Base-by-base conservation (phyloP, 768 basidiomycete genomes). In the Saitozyma sp. region DNA sequence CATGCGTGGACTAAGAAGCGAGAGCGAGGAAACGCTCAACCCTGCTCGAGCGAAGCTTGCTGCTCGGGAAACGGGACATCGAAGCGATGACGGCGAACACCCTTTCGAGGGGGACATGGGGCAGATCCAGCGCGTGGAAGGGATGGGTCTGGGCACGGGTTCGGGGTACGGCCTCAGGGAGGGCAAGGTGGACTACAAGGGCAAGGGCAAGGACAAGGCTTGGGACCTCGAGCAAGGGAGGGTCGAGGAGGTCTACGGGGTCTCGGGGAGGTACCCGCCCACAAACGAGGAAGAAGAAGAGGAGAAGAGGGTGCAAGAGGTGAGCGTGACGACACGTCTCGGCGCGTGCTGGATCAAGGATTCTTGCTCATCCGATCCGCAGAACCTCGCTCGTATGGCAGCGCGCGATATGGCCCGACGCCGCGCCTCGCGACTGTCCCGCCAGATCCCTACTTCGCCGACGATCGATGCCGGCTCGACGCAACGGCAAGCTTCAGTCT, bases 301-400 rank as follows among this genome's bases (percentile, higher is more conserved):
- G 45, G 74, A 71, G 54, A 48, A 63, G 16, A 49, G 64, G 11
- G 56, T 76, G 38, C 67, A 71, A 59, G 68, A 71, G 17, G 74
- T 73, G 39, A 69, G 71, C 63, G 16, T 13, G 16, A 14, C 50
- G 16, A 1, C 43, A 56, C 8, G 29, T 50, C 17, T 41, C 9
- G 43, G 42, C 1, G 2, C 48, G n/a, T n/a, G n/a, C n/a, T n/a
- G n/a, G n/a, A n/a, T n/a, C n/a, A n/a, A n/a, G 8, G 37, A 17
- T 40, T 19, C 7, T 45, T 42, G 45, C 39, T 13, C 19, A 42
- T 42, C 63, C 61, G 54, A 54, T 46, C 9, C 3, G 17, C 49
- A 75, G 72, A 73, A 71, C 39, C 70, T 76, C n/a, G 69, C 74
- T 41, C 54, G 60, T 37, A 70, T 71, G 39, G 74, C 74, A 19